Base-by-base conservation (phyloP, 2,329 filamentous ascomycete species). In the Mycocentrospora acerina region DNA sequence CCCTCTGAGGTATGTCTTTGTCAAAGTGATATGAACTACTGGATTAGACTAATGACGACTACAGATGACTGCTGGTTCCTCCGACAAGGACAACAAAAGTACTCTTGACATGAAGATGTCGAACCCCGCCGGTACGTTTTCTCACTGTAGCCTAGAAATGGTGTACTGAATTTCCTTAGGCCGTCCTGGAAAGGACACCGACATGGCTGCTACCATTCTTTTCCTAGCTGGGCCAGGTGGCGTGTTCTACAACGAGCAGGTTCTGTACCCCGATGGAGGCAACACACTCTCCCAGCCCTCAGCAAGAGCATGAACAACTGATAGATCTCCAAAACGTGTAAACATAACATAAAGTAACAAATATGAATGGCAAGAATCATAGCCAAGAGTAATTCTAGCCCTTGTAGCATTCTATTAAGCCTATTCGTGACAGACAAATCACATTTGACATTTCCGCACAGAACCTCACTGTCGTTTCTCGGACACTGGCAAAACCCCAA, bases 181-280 rank as follows among this genome's bases (percentile, higher is more conserved):
- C 37, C 29, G 40, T 7, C 46, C 43, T 7, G 45, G 53, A 12
- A 50, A 49, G 14, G 74, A 79, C 26, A 68, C 42, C 5, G 42
- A 44, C 44, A 77, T 77, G 71, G 75, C 71, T 5, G 73, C 72
- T 2, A 74, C 72, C 4, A 69, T 77, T 4, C 54, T 79, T 32
- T 72, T 78, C 46, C 57, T 79, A 27, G 75, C 74, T 25, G 73
- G 76, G 0, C 70, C 67, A 19, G 74, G 73, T 18, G 75, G 75
- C 3, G 49, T 72, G 1, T 78, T 78, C 46, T 72, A 76, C 44
- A 79, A 79, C 29, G 73, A 76, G 30, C 75, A 79, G 55, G 71
- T 77, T 22, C 40, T 79, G 29, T 75, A 75, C 46, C 74, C 73
- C 11, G 74, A 78, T 54, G 75, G 74, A 28, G 60, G 62, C 35